Conservation (phyloP, 2,329 filamentous ascomycete genomes). For the Exutisphaerella laricina region DNA sequence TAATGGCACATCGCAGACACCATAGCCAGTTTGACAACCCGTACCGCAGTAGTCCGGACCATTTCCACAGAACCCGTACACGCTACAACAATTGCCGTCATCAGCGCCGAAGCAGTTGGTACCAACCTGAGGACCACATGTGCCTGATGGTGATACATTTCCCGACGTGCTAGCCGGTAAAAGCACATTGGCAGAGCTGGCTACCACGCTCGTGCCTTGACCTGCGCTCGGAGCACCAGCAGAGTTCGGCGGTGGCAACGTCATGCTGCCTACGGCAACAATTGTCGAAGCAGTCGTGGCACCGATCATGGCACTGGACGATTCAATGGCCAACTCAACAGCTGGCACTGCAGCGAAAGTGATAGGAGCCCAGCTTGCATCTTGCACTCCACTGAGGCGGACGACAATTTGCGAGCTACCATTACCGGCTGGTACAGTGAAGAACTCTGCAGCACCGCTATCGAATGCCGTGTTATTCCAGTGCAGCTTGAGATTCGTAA, state of each 20-base stretch:
- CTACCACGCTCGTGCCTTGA: too few species aligned
- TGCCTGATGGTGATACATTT: conserved; percentile 5
- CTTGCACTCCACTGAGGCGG: conserved; percentile 26
- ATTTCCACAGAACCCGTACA: conserved; percentile 9
- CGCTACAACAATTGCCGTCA: conserved; percentile 9
- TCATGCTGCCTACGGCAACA: conserved; percentile 12
- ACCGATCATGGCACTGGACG: conserved; percentile 3
- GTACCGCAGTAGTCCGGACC: conserved; percentile 4
- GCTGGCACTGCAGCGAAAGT: conserved; percentile 23
- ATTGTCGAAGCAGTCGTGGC: conserved; percentile 6
- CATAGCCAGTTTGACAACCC: conserved; percentile 8
- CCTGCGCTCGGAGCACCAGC: too few species aligned
- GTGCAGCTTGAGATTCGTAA: conserved; percentile 23
- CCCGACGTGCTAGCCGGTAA: background rate
- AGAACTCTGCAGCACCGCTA: conserved; percentile 31
- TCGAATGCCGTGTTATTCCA: conserved; percentile 33
- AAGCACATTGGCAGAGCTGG: too few species aligned
- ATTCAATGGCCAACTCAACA: conserved; percentile 14
- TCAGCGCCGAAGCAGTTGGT: conserved; percentile 9
- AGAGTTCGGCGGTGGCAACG: too few species aligned
- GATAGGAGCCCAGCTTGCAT: conserved; percentile 28
- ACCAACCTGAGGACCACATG: conserved; percentile 6
- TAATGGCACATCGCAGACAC: conserved; percentile 4
- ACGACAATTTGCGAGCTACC: conserved; percentile 29
- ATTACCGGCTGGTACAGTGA: conserved; percentile 24